Evolutionary conservation across 2,329 filamentous ascomycete species (phyloP).

Genomic region (Arthrobotrys sphaeroides): DNA sequence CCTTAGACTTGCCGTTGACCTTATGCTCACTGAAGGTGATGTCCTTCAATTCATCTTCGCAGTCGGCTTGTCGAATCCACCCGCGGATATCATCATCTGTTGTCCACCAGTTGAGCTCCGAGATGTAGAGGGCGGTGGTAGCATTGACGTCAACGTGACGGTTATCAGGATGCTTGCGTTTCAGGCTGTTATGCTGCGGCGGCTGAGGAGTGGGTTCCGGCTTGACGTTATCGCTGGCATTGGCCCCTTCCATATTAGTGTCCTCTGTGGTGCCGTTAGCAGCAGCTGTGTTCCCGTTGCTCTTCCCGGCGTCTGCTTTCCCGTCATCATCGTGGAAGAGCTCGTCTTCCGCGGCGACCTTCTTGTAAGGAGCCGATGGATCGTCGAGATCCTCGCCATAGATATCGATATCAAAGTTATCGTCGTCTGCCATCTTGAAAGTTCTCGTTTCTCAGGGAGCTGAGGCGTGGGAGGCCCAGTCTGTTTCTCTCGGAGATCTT

Average conservation of each 20-base stretch:
- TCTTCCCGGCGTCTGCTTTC: constrained; percentile 44
- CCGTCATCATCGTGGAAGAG: constrained; percentile 59
- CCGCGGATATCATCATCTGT: constrained; percentile 93
- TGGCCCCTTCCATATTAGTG: constrained; percentile 58
- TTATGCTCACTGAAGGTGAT: constrained; percentile 98
- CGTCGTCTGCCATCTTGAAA: constrained; percentile 71
- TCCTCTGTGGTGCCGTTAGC: constrained; percentile 56
- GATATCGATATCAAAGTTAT: constrained; percentile 75
- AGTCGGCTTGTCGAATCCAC: constrained; percentile 81
- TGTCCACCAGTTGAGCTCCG: constrained; percentile 95
- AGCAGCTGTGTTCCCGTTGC: constrained; percentile 20
- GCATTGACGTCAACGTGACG: constrained; percentile 69
- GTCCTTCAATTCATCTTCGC: constrained; percentile 86
- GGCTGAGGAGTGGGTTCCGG: constrained; percentile 60
- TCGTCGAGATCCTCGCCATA: constrained; percentile 68
- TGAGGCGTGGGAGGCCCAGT: constrained; percentile 13
- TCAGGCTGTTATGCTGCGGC: constrained; percentile 68
- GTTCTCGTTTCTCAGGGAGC: constrained; percentile 30
- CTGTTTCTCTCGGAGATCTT: constrained; percentile 35
- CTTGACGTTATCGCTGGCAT: constrained; percentile 56
- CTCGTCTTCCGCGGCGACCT: constrained; percentile 60
- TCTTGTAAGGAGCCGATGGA: constrained; percentile 60
- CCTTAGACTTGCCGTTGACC: constrained; percentile 98
- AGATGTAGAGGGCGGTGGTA: constrained; percentile 79
- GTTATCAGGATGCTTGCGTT: constrained; percentile 70